Base-by-base conservation (phyloP, 768 basidiomycete species). In the Boletellus ananas region DNA sequence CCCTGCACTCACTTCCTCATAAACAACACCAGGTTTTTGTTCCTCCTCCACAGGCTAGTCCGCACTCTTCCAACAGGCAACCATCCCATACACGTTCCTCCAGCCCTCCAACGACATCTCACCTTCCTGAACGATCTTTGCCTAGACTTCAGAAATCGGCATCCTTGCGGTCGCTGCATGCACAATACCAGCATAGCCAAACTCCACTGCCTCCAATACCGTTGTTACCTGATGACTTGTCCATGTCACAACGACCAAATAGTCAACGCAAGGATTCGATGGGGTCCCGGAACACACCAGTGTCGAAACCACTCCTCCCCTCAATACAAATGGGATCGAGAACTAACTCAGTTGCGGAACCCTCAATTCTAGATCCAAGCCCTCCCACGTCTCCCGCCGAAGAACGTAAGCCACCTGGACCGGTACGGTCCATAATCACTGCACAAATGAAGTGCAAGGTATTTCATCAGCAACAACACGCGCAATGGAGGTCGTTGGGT, bases 401-500 rank as follows among this genome's bases (percentile, higher is more conserved):
- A 52, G 79, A 85, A 58, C 71, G 72, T 2, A 71, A 71, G 25
- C 64, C 76, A 8, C 64, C 70, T 4, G 91, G 86, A 4, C 90
- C 93, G 2, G 79, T 86, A 31, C 84, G 81, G 29, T 87, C 90
- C 6, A 74, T 81, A 11, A 75, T 98, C 54, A 81, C 89, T 9
- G 91, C 90, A 12, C 84, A 91, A 63, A 95, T 94, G 90, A 94
- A 94, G 66, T 97, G 95, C 79, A 99, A 98, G 69, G 86, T 97
- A 20, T 99, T 98, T 72, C 74, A 96, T 41, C 86, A 98, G 64
- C 93, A 95, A 61, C 84, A 90, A 33, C 94, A 97, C 63, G 86
- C 88, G n/a, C 92, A 95, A 65, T 99, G 96, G 96, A 99, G 96
- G 72, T 84, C 90, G 1, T 75, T 98, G 48, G 96, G 96, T 3